Evolutionary conservation across 2,329 filamentous ascomycete genomes (phyloP), one percentile per base, ranked within the genome.

Genomic region (Pseudonectria buxi): DNA sequence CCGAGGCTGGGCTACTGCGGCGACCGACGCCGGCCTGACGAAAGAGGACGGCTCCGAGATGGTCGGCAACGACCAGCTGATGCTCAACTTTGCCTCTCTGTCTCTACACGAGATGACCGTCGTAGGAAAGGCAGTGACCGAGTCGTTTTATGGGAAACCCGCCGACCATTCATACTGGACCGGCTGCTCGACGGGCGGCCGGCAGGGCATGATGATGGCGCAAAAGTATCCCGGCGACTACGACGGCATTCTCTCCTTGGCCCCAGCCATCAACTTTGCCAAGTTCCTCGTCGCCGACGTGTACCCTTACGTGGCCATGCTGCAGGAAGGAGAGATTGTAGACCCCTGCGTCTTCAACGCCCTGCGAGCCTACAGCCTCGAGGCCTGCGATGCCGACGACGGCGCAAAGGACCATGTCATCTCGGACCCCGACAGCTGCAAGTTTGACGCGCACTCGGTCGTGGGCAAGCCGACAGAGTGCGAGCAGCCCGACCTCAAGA

Each of bases 101-200:
- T 53, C 57, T 6, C 30, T 57, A 11, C 71, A 76, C 44, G 69
- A 67, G 27, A 68, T 67, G 25, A 63, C 69, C 0, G 57, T 67
- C 4, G 46, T 71, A 2, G 66, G 65, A 15, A 78, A 78, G 49
- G 41, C 60, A 5, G 43, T 77, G 15, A 62, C 65, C 6, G 46
- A 65, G 13, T 51, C 55, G 10, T 77, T 68, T 51, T 78, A 78
- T 45, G 56, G 62, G n/a, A 18, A 11, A 7, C 41, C 50, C 0
- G 59, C 64, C 2, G 51, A 56, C 2, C 71, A 68, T 47, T 69
- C 64, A n/a, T 73, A 72, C 49, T 73, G 63, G 44, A 54, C 59
- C 14, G 71, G 71, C 14, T 74, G 71, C 47, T 71, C 67, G 1
- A 71, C 67, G 0, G 71, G 73, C 14, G 74, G 74, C 5, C 58